Base-by-base conservation (phyloP, 2,329 filamentous ascomycete genomes). In the Cladobotryum mycophilum region DNA sequence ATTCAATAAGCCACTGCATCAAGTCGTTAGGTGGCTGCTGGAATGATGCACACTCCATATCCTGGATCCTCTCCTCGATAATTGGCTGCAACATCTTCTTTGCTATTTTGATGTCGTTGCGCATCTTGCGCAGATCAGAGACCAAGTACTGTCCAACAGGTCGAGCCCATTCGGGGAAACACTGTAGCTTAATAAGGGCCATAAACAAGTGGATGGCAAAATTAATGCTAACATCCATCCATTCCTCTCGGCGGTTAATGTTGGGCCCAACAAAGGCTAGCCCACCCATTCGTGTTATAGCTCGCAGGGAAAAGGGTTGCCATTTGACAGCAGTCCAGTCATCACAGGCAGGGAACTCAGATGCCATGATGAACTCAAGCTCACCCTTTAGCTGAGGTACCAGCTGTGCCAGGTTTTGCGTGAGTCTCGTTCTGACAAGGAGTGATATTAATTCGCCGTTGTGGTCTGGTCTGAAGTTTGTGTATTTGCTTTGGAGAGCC, bases 261-360 rank as follows among this genome's bases (percentile, higher is more conserved):
- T 68, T 63, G 2, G 71, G 58, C 1, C 79, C 79, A 6, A 81
- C 72, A 54, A 81, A 81, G 4, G 76, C 70, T 17, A 73, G 68
- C 1, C 79, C 76, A 22, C 76, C 79, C 18, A 82, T 58, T 2
- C 78, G 73, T 6, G 79, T 74, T 11, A 83, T 67, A 4, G 75
- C 69, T 18, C 75, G 68, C 2, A 81, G 67, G 41, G 77, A 66
- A 51, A 80, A 75, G 0, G 73, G 71, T 36, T 79, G 76, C 56
- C 80, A 71, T 56, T 72, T 74, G 46, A 80, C 71, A 0, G 76
- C 60, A 1, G 74, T 79, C 79, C 79, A 82, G 53, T 81, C 78
- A 49, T 73, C 64, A 55, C 75, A 78, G 14, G 67, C 61, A 5
- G 75, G 74, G 38, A 79, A 76, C 58, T 78, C 75, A 1, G 70